Percentiles rank a stretch among this genome's conserved stretches.
phyloP scores from a whole-genome alignment of 2,329 filamentous ascomycete species.

The Xylariaceae sp. region DNA sequence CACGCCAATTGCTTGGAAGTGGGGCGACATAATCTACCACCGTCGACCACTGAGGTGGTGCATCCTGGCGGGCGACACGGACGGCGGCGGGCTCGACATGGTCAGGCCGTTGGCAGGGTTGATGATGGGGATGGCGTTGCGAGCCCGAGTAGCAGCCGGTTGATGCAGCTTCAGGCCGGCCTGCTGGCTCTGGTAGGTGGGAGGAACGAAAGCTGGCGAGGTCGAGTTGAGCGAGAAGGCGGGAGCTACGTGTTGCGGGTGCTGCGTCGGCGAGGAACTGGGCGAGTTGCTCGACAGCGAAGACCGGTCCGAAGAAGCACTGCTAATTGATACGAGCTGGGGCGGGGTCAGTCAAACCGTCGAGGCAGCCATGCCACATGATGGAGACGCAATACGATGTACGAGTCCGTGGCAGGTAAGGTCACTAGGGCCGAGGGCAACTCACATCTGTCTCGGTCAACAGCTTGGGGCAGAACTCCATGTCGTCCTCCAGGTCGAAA shows the following conservation, averaged over 20 bases:
- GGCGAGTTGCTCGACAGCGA: conserved; percentile 93
- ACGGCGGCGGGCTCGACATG: conserved; percentile 80
- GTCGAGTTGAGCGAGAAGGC: conserved; percentile 66
- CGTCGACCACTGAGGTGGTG: conserved; percentile 48
- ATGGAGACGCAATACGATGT: too few relatives aligned
- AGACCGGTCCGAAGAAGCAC: conserved; percentile 81
- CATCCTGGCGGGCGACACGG: conserved; percentile 56
- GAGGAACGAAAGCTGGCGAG: conserved; percentile 59
- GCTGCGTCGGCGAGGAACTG: conserved; percentile 82
- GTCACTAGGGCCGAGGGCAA: too few relatives aligned
- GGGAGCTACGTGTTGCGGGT: conserved; percentile 70
- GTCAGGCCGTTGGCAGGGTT: conserved; percentile 86
- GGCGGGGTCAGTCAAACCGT: conserved; percentile 16
- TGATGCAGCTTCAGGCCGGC: conserved; percentile 77
- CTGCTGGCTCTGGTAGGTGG: conserved; percentile 58
- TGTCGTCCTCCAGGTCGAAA: conserved; percentile 91
- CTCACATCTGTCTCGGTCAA: conserved; percentile 90
- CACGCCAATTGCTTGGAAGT: conserved; percentile 28
- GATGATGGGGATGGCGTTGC: conserved; percentile 96
- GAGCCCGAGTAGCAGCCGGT: conserved; percentile 77
- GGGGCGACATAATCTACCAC: conserved; percentile 39
- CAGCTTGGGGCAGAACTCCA: conserved; percentile 89
- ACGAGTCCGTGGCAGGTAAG: too few relatives aligned
- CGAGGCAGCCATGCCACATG: too few relatives aligned
- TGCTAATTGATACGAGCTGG: conserved; percentile 86